Conservation (phyloP, 106 monocot species). For the Dioscorea alata region DNA sequence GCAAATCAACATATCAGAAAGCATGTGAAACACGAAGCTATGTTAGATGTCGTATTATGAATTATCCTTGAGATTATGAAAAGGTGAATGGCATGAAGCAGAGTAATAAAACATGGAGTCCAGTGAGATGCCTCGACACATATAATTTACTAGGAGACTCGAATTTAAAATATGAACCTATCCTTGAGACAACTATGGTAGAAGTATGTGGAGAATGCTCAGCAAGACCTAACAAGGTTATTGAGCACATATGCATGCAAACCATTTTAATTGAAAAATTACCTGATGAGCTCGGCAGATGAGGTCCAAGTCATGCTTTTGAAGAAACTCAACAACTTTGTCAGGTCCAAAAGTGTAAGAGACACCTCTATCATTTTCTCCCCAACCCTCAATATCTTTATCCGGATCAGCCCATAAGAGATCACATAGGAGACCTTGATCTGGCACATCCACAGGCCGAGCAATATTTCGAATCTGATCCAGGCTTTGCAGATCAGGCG, state of each 20-base stretch:
- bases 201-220: no score
- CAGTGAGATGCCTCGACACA: no score
- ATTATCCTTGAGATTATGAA: no score
- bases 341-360: constrained; percentile 18
- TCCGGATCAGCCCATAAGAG: constrained; percentile 13
- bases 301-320: constrained; percentile 16
- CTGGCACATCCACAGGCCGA: constrained; percentile 15
- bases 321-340: constrained; percentile 10
- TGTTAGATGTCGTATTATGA: not conserved
- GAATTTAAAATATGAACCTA: not conserved
- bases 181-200: not conserved
- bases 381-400: constrained; percentile 16
- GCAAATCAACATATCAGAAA: not conserved
- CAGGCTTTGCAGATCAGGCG: constrained; percentile 12
- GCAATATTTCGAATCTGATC: constrained; percentile 14
- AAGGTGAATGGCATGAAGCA: no score
- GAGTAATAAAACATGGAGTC: no score
- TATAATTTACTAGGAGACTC: no score
- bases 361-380: constrained; percentile 18
- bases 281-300: constrained; percentile 19
- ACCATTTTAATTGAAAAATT: not conserved
- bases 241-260: not conserved
- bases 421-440: constrained; percentile 18
- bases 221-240: no score
- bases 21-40: not conserved